Percentiles rank a stretch among this genome's conserved stretches.
Evolutionary conservation across 768 basidiomycete species (phyloP).

Genomic region (Tricholoma sp.): DNA sequence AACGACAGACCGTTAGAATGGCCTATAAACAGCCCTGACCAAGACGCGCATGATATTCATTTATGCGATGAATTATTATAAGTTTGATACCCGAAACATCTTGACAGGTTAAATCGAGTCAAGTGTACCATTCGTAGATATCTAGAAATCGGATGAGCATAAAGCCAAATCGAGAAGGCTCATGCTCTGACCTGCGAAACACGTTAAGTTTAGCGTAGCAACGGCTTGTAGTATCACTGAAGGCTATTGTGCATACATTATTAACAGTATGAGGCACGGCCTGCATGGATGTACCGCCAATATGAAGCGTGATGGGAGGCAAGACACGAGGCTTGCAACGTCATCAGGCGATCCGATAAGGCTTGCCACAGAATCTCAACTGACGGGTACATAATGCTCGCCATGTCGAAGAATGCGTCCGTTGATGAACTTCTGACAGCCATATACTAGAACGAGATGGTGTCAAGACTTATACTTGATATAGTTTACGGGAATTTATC

Average conservation of each 20-base stretch:
- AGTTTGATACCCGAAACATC: background rate
- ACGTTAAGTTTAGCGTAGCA: background rate
- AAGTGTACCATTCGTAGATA: slow-evolving; percentile 2
- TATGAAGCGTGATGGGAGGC: slow-evolving; percentile 1
- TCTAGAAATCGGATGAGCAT: background rate
- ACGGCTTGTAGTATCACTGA: too few species aligned
- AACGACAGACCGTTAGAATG: too few species aligned
- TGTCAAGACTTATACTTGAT: too few species aligned
- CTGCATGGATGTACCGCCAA: background rate
- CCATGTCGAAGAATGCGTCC: too few species aligned
- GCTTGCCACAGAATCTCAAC: too few species aligned
- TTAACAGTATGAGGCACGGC: background rate
- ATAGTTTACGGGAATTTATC: too few species aligned
- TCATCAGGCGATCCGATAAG: background rate
- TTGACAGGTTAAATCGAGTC: background rate
- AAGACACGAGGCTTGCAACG: slow-evolving; percentile 3
- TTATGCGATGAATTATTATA: background rate
- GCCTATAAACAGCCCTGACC: too few species aligned
- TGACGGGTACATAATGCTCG: too few species aligned
- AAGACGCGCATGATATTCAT: too few species aligned
- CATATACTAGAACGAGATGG: too few species aligned
- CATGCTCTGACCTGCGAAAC: slow-evolving; percentile 13
- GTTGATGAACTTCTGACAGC: too few species aligned
- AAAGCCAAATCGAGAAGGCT: background rate
- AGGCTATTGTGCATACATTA: too few species aligned